Percentiles rank a stretch among this genome's conserved stretches.
Conservation (phyloP, 768 basidiomycete genomes). For the Phylloporus arenicola region DNA sequence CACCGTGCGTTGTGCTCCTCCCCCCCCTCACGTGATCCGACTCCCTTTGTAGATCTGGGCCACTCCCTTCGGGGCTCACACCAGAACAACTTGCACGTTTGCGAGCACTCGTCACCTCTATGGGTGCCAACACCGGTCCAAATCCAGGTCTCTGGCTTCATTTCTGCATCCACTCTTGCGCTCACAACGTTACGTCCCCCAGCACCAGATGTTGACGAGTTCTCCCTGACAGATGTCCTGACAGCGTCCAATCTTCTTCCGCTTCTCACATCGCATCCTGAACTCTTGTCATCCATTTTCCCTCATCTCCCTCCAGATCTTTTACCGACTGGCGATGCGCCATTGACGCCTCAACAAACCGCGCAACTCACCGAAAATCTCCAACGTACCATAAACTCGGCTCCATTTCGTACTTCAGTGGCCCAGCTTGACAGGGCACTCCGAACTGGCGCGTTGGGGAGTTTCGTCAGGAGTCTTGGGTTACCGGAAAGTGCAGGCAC, state of each 20-base stretch:
- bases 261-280: constrained; percentile 65
- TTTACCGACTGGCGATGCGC: constrained; percentile 62
- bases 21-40: neutral
- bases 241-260: constrained; percentile 68
- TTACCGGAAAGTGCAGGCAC: constrained; percentile 81
- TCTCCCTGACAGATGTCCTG: constrained; percentile 70
- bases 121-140: constrained; percentile 32
- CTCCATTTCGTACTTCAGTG: constrained; percentile 79
- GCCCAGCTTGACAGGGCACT: constrained; percentile 80
- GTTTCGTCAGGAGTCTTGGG: constrained; percentile 71
- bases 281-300: constrained; percentile 63
- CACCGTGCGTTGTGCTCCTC: constrained; percentile 13
- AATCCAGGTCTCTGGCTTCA: constrained; percentile 9
- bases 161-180: neutral
- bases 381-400: constrained; percentile 70
- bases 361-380: constrained; percentile 46
- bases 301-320: constrained; percentile 72
- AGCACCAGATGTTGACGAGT: constrained; percentile 36
- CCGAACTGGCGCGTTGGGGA: constrained; percentile 71
- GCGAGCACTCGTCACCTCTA: constrained; percentile 45
- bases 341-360: constrained; percentile 21
- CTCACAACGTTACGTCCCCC: constrained; percentile 3
- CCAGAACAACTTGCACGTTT: constrained; percentile 67
- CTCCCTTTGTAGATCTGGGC: constrained; percentile 7
- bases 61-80: constrained; percentile 28